These are phyloP conservation scores for Thraustotheca clavata DNA, from an alignment of 352 stramenopile species.

Conservation along the genomic window DNA sequence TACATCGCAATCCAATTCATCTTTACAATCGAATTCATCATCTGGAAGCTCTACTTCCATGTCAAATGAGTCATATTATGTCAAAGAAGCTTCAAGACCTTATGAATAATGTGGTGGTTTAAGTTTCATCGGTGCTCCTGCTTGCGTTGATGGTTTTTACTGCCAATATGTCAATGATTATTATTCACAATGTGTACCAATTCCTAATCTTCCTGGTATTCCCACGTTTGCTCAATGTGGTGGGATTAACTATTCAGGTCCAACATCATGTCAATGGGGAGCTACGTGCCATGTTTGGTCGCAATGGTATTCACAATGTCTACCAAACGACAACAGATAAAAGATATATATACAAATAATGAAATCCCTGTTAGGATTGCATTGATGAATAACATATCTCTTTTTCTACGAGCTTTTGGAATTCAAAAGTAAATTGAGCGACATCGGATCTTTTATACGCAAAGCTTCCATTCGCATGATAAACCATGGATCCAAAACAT, in stretches of 20 bases:
- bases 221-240: constrained; percentile 4
- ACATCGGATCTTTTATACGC: constrained; percentile 12
- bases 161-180: neutral
- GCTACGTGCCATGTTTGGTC: neutral
- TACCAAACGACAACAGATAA: constrained; percentile 3
- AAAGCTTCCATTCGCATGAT: neutral
- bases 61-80: no score
- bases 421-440: constrained; percentile 15
- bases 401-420: neutral
- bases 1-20: no score
- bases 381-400: no score
- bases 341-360: no score
- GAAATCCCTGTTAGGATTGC: no score
- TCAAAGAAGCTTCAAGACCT: neutral
- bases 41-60: no score
- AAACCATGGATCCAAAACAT: neutral
- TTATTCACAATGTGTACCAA: constrained; percentile 17
- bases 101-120: constrained; percentile 18
- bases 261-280: constrained; percentile 10
- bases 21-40: no score
- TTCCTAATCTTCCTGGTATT: constrained; percentile 11
- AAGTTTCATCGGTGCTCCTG: neutral
- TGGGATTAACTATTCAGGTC: constrained; percentile 1
- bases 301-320: constrained; percentile 16
- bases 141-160: constrained; percentile 9